Conservation (phyloP, 768 basidiomycete species). For the Baorangia bicolor region DNA sequence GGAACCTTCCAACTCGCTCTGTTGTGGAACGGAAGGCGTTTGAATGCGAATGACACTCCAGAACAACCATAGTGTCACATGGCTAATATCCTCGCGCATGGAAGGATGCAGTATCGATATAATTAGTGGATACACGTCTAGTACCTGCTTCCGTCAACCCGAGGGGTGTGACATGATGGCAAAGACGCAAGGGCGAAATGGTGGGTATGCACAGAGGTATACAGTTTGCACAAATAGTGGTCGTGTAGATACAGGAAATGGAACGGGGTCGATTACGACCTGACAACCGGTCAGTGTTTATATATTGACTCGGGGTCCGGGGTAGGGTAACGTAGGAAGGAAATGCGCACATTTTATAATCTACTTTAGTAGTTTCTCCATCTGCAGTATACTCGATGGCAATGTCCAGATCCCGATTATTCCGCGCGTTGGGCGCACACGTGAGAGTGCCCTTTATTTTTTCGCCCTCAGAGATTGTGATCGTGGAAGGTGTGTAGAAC, state of each 20-base stretch:
- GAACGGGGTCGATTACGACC: slow-evolving; percentile 53
- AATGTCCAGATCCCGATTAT: slow-evolving; percentile 96
- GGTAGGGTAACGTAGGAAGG: slow-evolving; percentile 18
- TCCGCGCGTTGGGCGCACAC: slow-evolving; percentile 88
- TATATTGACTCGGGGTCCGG: slow-evolving; percentile 5
- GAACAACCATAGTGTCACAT: background rate
- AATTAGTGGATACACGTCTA: slow-evolving; percentile 18
- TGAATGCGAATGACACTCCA: background rate
- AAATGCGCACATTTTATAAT: slow-evolving; percentile 85
- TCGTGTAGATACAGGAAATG: slow-evolving; percentile 4
- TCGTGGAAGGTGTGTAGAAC: slow-evolving; percentile 87
- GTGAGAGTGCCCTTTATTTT: slow-evolving; percentile 66
- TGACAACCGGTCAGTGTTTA: slow-evolving; percentile 67
- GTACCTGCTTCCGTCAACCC: slow-evolving; percentile 26
- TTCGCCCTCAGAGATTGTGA: slow-evolving; percentile 70
- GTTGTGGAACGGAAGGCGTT: background rate
- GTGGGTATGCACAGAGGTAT: slow-evolving; percentile 11
- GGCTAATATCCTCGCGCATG: background rate
- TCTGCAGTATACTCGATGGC: slow-evolving; percentile 63
- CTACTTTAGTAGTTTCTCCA: slow-evolving; percentile 37
- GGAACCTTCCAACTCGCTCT: background rate
- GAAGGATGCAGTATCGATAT: slow-evolving; percentile 3
- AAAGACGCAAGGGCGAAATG: background rate
- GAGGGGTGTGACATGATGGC: background rate
- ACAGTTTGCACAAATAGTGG: slow-evolving; percentile 3